phyloP scores from a whole-genome alignment of 2,329 filamentous ascomycete genomes.

The Venturia asperata region DNA sequence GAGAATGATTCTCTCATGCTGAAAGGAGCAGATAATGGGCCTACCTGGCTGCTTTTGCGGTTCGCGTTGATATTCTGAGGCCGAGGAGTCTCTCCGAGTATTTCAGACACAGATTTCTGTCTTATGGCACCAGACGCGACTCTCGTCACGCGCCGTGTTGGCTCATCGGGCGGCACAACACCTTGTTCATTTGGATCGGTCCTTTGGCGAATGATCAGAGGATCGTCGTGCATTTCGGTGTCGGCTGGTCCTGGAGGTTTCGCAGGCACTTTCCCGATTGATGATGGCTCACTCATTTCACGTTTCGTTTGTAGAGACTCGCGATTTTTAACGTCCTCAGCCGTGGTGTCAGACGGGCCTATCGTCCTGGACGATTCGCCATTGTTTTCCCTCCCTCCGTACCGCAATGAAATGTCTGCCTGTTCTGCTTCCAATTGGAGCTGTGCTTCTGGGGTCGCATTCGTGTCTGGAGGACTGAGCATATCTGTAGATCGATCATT shows the following conservation, averaged over 20 bases:
- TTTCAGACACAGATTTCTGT: conserved; percentile 67
- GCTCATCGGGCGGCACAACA: neutral
- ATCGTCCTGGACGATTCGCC: conserved; percentile 1
- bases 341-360: neutral
- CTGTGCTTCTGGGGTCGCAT: conserved; percentile 51
- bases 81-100: conserved; percentile 46
- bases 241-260: neutral
- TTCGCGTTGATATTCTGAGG: neutral
- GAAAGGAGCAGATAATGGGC: neutral
- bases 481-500: conserved; percentile 4
- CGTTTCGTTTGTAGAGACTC: conserved; percentile 29
- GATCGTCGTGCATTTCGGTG: neutral
- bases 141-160: conserved; percentile 51
- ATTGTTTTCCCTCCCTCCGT: neutral
- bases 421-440: conserved; percentile 50
- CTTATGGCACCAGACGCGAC: conserved; percentile 63
- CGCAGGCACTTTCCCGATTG: conserved; percentile 9
- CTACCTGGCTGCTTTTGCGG: neutral
- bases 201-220: conserved; percentile 11
- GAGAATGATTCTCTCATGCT: conserved; percentile 5
- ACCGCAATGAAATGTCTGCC: conserved; percentile 27
- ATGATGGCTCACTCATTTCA: conserved; percentile 24
- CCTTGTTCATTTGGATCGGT: neutral
- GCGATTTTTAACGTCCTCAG: conserved; percentile 19
- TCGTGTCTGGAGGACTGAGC: conserved; percentile 31